Evolutionary conservation across 768 basidiomycete species (phyloP).

Genomic region (Rhizopogon rudus): DNA sequence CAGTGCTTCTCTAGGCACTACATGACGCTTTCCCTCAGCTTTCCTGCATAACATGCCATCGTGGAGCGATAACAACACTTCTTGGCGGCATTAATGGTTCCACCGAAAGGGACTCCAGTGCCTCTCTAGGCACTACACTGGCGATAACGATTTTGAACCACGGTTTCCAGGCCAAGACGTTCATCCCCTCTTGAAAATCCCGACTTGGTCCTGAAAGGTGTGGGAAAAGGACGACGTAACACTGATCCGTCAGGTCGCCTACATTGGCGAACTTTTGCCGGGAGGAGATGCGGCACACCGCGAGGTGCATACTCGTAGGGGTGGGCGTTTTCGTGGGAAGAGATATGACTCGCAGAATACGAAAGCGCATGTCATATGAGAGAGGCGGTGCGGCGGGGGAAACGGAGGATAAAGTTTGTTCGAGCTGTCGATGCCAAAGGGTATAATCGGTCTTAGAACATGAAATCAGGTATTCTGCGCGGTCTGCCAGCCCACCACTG

Average conservation of each 20-base stretch:
- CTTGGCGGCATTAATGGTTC: conserved; percentile 24
- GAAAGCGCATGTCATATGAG: conserved; percentile 39
- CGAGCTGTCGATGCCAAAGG: conserved; percentile 51
- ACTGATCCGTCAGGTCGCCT: conserved; percentile 17
- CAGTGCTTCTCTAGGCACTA: conserved; percentile 10
- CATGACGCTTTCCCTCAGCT: neutral
- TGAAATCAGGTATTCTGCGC: conserved; percentile 38
- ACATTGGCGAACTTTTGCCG: conserved; percentile 12
- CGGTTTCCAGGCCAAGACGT: conserved; percentile 45
- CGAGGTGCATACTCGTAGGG: conserved; percentile 31
- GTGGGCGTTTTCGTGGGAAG: conserved; percentile 18
- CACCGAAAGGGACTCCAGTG: conserved; percentile 16
- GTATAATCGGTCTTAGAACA: conserved; percentile 40
- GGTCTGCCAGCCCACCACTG: conserved; percentile 56
- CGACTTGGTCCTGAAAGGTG: conserved; percentile 16
- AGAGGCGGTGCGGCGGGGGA: conserved; percentile 9
- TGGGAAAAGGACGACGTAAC: conserved; percentile 31
- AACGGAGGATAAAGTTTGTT: conserved; percentile 28
- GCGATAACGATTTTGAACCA: conserved; percentile 38
- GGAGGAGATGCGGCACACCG: conserved; percentile 34
- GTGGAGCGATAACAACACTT: conserved; percentile 24
- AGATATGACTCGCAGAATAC: conserved; percentile 39
- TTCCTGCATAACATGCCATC: conserved; percentile 17
- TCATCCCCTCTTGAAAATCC: conserved; percentile 36
- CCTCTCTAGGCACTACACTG: conserved; percentile 6